A percentile compares a stretch with the other conserved stretches of the same genome.
These are phyloP conservation scores for Calonectria pauciramosa DNA, from an alignment of 2,329 filamentous ascomycete genomes.

Conservation along the genomic window DNA sequence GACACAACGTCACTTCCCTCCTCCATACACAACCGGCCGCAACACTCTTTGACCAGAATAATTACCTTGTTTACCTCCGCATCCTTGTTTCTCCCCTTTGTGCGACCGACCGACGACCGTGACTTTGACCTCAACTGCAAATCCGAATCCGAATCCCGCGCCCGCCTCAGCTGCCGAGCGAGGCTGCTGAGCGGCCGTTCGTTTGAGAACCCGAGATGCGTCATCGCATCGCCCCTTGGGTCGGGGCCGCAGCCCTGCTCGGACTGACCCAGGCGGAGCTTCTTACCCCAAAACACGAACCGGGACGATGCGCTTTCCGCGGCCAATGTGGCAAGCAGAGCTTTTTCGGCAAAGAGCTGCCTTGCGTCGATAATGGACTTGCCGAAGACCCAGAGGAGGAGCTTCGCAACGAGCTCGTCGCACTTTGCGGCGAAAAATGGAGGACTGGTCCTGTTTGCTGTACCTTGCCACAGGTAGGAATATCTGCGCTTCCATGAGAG, in stretches of 20 bases:
- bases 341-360: slow-evolving; percentile 90
- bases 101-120: slow-evolving; percentile 22
- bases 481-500: slow-evolving; percentile 30
- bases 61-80: slow-evolving; percentile 30
- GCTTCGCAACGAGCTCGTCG: slow-evolving; percentile 82
- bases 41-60: slow-evolving; percentile 18
- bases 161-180: slow-evolving; percentile 25
- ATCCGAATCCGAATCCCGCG: slow-evolving; percentile 29
- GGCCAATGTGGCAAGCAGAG: slow-evolving; percentile 93
- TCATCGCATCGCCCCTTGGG: slow-evolving; percentile 47
- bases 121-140: slow-evolving; percentile 1
- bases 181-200: slow-evolving; percentile 35
- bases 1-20: slow-evolving; percentile 13
- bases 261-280: slow-evolving; percentile 45
- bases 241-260: slow-evolving; percentile 50
- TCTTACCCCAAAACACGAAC: slow-evolving; percentile 78
- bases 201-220: slow-evolving; percentile 46
- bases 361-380: slow-evolving; percentile 90
- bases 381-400: slow-evolving; percentile 81
- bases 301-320: slow-evolving; percentile 89
- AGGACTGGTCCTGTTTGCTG: slow-evolving; percentile 88
- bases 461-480: slow-evolving; percentile 77
- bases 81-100: slow-evolving; percentile 10
- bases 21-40: not conserved
- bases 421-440: slow-evolving; percentile 92